These are phyloP conservation scores for Suillus weaverae DNA, from an alignment of 768 basidiomycete genomes.

Conservation along the genomic window DNA sequence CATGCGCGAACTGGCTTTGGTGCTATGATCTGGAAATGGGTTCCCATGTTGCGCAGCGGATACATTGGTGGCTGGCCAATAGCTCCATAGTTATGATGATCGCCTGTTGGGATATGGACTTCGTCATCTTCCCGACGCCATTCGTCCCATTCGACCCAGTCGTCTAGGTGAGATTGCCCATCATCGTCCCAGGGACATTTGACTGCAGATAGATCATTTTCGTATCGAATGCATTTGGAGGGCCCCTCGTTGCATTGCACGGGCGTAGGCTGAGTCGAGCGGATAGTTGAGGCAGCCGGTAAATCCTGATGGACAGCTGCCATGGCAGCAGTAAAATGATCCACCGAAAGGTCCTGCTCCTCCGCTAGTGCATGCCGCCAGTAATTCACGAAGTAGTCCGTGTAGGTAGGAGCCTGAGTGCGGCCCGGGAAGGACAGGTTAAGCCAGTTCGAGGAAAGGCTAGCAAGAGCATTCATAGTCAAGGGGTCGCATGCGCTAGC, in stretches of 20 bases:
- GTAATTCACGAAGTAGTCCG: neutral
- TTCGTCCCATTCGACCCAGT: neutral
- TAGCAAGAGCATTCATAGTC: neutral
- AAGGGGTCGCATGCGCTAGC: neutral
- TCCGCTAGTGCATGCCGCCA: neutral
- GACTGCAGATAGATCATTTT: neutral
- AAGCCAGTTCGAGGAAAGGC: neutral
- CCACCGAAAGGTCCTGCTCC: neutral
- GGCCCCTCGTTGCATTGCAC: neutral
- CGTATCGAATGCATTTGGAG: neutral
- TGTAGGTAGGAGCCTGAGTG: neutral
- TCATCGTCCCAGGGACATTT: neutral
- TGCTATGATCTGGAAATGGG: neutral
- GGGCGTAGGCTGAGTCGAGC: neutral
- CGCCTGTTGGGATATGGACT: neutral
- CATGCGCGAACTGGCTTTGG: neutral
- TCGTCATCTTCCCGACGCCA: neutral
- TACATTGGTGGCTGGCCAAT: neutral
- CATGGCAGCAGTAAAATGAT: neutral
- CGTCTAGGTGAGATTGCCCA: neutral
- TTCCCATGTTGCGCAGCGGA: neutral
- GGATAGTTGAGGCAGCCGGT: neutral
- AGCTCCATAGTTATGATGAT: neutral
- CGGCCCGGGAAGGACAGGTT: neutral
- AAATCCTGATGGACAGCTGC: neutral